Percentiles rank a stretch among this genome's conserved stretches.
Conservation (phyloP, 2,329 filamentous ascomycete species). For the Cordyceps cicadae region DNA sequence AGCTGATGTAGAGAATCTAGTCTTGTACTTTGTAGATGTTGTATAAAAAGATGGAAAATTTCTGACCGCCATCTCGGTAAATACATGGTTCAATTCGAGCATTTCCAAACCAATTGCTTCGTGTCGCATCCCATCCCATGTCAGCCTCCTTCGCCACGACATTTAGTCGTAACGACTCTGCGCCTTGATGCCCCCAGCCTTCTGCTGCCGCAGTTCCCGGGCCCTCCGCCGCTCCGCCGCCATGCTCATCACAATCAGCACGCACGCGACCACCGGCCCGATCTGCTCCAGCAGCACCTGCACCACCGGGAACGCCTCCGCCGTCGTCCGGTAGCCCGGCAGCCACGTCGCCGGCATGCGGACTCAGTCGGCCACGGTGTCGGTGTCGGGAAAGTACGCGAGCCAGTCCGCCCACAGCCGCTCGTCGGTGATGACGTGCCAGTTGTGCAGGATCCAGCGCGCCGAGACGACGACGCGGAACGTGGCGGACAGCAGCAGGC, state of each 20-base stretch:
- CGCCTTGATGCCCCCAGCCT: neutral
- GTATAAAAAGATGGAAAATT: neutral
- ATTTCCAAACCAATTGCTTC: neutral
- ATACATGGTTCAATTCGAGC: neutral
- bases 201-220: neutral
- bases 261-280: neutral
- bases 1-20: neutral
- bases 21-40: neutral
- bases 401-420: neutral
- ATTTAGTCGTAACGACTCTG: neutral
- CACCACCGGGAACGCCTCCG: neutral
- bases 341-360: neutral
- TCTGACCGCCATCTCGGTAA: neutral
- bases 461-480: constrained; percentile 5
- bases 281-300: constrained; percentile 1
- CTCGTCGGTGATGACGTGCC: neutral
- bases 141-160: neutral
- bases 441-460: constrained; percentile 1
- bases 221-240: neutral
- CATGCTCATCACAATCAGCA: neutral
- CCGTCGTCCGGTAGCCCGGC: neutral
- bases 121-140: neutral
- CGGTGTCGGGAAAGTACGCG: neutral
- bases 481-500: neutral
- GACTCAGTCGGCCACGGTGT: neutral